Evolutionary conservation across 768 basidiomycete species (phyloP).

Genomic region (Panaeolus papilionaceus): DNA sequence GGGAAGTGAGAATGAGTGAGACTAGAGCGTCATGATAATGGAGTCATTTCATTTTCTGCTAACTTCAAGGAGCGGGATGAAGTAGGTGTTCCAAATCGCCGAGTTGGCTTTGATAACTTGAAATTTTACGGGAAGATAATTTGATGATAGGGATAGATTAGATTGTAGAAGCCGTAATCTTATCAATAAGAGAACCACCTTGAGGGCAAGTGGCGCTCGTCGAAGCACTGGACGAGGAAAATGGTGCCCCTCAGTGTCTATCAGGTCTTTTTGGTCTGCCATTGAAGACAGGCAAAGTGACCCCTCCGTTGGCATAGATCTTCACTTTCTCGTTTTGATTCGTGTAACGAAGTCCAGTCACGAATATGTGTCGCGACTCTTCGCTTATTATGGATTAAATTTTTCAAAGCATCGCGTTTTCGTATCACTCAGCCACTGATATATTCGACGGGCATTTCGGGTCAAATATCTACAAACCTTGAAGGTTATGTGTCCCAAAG

Average conservation of each 20-base stretch:
- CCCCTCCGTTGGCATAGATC: not conserved
- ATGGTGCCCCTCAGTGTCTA: not conserved
- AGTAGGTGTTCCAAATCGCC: not conserved
- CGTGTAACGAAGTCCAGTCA: not conserved
- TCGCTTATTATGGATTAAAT: not conserved
- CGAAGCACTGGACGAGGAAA: not conserved
- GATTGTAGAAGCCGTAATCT: not conserved
- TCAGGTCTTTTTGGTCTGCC: not conserved
- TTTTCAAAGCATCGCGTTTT: not conserved
- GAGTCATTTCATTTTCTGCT: not conserved
- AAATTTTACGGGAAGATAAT: not conserved
- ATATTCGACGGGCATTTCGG: constrained; percentile 1
- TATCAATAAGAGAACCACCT: not conserved
- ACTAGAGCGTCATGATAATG: too few species aligned
- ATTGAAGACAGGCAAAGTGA: not conserved
- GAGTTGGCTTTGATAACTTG: not conserved
- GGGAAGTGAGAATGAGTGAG: too few species aligned
- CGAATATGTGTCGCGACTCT: not conserved
- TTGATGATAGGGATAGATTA: not conserved
- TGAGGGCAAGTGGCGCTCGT: not conserved
- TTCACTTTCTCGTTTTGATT: not conserved
- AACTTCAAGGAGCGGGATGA: not conserved
- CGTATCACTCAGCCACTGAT: constrained; percentile 3
- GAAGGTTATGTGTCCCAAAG: not conserved
- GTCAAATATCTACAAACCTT: not conserved